These are phyloP conservation scores for Sporothrix globosa DNA, from an alignment of 2,329 filamentous ascomycete species.

Conservation along the genomic window DNA sequence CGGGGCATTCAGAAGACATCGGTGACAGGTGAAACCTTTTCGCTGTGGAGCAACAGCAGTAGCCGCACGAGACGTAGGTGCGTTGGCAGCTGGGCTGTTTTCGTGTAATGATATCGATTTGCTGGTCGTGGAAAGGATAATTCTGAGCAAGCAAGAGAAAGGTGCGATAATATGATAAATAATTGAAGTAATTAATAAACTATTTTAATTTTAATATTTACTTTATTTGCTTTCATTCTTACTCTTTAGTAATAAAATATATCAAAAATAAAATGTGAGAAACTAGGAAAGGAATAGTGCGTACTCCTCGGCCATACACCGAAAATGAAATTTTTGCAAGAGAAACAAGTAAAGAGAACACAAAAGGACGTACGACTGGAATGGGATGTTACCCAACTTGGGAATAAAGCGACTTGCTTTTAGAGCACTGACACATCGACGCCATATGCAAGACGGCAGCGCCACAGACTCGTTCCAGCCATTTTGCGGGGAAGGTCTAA, in stretches of 20 bases:
- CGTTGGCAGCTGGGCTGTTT: too few species aligned
- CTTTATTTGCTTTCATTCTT: not conserved
- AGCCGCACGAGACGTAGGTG: not conserved
- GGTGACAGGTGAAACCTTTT: not conserved
- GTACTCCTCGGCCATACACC: not conserved
- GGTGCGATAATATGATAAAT: not conserved
- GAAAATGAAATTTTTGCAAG: not conserved
- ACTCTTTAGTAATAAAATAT: not conserved
- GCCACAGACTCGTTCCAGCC: not conserved
- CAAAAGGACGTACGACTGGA: not conserved
- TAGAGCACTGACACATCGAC: not conserved
- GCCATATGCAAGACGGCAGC: not conserved
- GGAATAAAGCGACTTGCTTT: not conserved
- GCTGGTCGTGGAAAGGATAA: too few species aligned
- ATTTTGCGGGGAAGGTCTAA: constrained; percentile 27
- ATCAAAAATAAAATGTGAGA: not conserved
- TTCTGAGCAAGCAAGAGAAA: too few species aligned
- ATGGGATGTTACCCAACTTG: not conserved
- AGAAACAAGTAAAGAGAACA: not conserved
- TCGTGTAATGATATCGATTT: too few species aligned
- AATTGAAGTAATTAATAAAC: too few species aligned
- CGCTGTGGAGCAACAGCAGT: not conserved
- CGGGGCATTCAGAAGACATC: not conserved
- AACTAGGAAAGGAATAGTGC: too few species aligned
- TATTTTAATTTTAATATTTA: not conserved